Percentiles rank a stretch among this genome's conserved stretches.
Evolutionary conservation across 1,139 yeast genomes (phyloP).

Genomic region (Debaryomyces udenii): DNA sequence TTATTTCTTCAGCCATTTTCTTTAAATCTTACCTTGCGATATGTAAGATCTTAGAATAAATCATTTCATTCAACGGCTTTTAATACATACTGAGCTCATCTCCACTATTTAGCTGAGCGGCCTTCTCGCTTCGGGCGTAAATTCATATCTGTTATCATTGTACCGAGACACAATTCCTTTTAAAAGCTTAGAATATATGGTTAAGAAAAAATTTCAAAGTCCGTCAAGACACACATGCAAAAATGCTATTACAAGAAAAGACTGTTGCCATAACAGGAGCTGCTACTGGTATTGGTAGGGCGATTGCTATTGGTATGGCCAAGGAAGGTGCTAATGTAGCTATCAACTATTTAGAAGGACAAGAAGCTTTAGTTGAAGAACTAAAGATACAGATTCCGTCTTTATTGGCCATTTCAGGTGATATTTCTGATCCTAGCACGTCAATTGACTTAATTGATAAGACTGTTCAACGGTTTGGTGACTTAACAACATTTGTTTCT

Average conservation of each 20-base stretch:
- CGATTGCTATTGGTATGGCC: slow-evolving; percentile 36
- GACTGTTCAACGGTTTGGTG: slow-evolving; percentile 36
- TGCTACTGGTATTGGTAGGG: slow-evolving; percentile 42
- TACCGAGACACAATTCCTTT: no score
- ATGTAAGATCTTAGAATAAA: background rate
- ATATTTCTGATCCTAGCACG: slow-evolving; percentile 23
- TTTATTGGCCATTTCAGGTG: slow-evolving; percentile 37
- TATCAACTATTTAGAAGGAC: slow-evolving; percentile 20
- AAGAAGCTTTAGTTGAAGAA: slow-evolving; percentile 21
- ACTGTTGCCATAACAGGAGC: slow-evolving; percentile 40
- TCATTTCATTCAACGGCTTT: no score
- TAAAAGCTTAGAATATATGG: no score
- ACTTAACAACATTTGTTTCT: slow-evolving; percentile 37
- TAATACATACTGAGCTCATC: no score
- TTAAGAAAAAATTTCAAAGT: no score
- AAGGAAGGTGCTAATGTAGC: slow-evolving; percentile 23
- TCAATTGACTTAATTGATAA: slow-evolving; percentile 25
- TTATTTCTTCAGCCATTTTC: no score
- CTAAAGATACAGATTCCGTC: slow-evolving; percentile 20
- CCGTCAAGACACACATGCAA: no score
- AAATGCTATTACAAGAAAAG: slow-evolving; percentile 23
- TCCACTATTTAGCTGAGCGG: no score
- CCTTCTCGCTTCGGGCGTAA: no score
- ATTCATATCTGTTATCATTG: no score
- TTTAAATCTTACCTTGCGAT: no score